These are phyloP conservation scores for Blechomonas ayalai DNA, from an alignment of 208 protist species.

Conservation along the genomic window DNA sequence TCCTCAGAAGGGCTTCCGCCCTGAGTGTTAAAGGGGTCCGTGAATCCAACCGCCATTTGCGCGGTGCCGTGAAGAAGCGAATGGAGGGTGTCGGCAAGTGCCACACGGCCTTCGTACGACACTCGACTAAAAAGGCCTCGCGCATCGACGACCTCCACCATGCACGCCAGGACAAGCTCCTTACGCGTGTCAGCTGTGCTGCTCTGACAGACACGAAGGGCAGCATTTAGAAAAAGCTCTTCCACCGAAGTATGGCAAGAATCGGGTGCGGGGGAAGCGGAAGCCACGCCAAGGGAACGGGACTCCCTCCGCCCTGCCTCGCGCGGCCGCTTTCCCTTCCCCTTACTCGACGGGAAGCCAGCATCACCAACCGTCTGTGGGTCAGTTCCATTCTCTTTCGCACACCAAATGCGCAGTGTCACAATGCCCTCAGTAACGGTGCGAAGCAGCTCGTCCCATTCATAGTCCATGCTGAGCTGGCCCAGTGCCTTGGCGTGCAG, in stretches of 20 bases:
- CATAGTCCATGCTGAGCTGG: conserved; percentile 52
- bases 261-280: neutral
- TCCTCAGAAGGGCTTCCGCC: conserved; percentile 1
- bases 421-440: conserved; percentile 52
- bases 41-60: conserved; percentile 1
- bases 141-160: neutral
- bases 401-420: conserved; percentile 45
- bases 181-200: conserved; percentile 10
- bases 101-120: neutral
- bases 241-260: conserved; percentile 1
- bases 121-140: neutral
- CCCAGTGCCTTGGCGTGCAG: conserved; percentile 22
- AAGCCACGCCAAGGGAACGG: too few relatives aligned
- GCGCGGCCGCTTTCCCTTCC: too few relatives aligned
- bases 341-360: too few relatives aligned
- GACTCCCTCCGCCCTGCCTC: too few relatives aligned
- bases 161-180: conserved; percentile 17
- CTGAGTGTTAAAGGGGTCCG: conserved; percentile 2
- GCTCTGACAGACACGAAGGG: conserved; percentile 5
- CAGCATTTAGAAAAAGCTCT: conserved; percentile 12
- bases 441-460: conserved; percentile 76
- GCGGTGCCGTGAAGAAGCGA: neutral
- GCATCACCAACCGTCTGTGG: too few relatives aligned
- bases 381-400: too few relatives aligned
- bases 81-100: neutral